Evolutionary conservation across 192 early-diverging fungal species (phyloP).

Genomic region (Coemansia sp.): DNA sequence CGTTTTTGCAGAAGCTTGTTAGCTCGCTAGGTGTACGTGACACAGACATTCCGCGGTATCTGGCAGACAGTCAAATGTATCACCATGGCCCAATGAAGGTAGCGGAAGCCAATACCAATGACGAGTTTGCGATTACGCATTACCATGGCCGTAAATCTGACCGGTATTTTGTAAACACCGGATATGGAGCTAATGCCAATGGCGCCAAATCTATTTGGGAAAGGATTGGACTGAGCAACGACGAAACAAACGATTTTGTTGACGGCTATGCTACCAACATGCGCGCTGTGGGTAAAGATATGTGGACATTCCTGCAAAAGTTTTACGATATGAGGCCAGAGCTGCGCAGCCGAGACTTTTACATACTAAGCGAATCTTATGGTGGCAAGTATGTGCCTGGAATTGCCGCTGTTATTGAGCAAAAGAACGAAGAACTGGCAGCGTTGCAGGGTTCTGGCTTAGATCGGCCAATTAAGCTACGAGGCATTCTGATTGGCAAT

Average conservation of each 20-base stretch:
- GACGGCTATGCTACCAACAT: conserved; percentile 72
- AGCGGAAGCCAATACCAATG: neutral
- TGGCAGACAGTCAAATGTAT: neutral
- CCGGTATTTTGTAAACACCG: conserved; percentile 39
- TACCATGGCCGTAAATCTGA: conserved; percentile 4
- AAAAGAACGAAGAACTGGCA: conserved; percentile 53
- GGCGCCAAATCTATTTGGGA: conserved; percentile 28
- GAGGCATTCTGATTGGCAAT: conserved; percentile 59
- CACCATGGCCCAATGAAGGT: neutral
- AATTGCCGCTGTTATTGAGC: conserved; percentile 61
- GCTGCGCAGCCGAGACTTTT: conserved; percentile 58
- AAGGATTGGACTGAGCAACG: conserved; percentile 31
- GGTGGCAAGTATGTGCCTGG: conserved; percentile 75
- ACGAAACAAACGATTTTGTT: conserved; percentile 45
- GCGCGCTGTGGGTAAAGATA: conserved; percentile 64
- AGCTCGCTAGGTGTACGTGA: conserved; percentile 15
- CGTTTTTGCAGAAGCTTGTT: conserved; percentile 23
- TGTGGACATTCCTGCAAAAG: conserved; percentile 65
- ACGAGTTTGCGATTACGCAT: conserved; percentile 1
- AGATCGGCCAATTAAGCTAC: conserved; percentile 44
- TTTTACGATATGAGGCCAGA: conserved; percentile 71
- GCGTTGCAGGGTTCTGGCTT: neutral
- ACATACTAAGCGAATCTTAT: conserved; percentile 64
- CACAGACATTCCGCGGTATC: neutral
- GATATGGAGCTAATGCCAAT: conserved; percentile 14